Evolutionary conservation across 108 stramenopile genomes (phyloP).

Genomic region (Discostella pseudostelligera): DNA sequence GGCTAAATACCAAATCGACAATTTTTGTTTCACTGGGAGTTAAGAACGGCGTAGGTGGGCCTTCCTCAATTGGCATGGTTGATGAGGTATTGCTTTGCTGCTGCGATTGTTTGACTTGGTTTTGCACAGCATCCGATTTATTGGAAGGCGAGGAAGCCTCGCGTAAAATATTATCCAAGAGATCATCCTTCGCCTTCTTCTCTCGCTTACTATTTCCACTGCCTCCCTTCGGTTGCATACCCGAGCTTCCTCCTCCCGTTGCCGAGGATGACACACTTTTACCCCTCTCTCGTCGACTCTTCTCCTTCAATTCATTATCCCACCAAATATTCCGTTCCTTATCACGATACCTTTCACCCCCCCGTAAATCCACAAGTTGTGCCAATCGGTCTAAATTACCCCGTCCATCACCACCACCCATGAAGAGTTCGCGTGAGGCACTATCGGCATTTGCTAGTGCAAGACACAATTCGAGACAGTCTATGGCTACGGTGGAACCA

Average conservation of each 20-base stretch:
- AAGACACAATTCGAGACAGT: conserved; percentile 57
- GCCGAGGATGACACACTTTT: not conserved
- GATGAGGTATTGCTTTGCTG: conserved; percentile 3
- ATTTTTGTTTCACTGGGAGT: conserved; percentile 48
- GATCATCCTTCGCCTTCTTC: conserved; percentile 55
- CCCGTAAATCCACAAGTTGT: conserved; percentile 67
- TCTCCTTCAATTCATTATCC: conserved; percentile 23
- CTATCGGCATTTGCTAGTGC: conserved; percentile 55
- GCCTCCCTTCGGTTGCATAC: conserved; percentile 1
- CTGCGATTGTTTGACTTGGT: conserved; percentile 1
- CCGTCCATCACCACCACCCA: conserved; percentile 46
- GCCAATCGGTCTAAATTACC: conserved; percentile 58
- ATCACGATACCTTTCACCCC: conserved; percentile 49
- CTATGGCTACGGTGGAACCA: conserved; percentile 50
- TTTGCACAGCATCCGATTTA: conserved; percentile 3
- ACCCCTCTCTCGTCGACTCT: not conserved
- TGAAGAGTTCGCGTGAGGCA: conserved; percentile 53
- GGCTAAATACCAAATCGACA: conserved; percentile 46
- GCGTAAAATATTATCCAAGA: conserved; percentile 68
- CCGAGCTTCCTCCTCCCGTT: conserved; percentile 1
- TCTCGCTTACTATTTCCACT: conserved; percentile 33
- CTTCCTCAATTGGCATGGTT: conserved; percentile 6
- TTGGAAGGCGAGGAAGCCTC: conserved; percentile 21
- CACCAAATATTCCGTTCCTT: conserved; percentile 45
- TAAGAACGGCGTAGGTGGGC: conserved; percentile 37